Conservation (phyloP, 805 yeast genomes). For the Ogataea philodendri region DNA sequence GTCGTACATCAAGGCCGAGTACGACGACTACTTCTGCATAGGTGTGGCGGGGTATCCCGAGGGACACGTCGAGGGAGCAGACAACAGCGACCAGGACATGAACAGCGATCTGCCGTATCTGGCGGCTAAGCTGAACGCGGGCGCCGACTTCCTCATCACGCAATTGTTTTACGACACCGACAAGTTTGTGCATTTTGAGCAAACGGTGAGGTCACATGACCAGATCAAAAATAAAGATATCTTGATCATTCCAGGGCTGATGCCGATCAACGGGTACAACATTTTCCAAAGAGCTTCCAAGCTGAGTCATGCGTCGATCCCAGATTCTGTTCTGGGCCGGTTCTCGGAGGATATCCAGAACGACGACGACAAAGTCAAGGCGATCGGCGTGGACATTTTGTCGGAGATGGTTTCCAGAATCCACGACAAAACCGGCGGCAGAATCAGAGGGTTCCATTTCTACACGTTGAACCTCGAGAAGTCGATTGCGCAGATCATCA, state of each 20-base stretch:
- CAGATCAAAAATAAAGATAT: conserved; percentile 39
- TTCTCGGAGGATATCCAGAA: conserved; percentile 57
- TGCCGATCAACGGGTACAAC: conserved; percentile 86
- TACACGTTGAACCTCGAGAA: conserved; percentile 91
- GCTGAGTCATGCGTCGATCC: conserved; percentile 82
- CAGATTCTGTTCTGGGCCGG: conserved; percentile 47
- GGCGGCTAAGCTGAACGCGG: conserved; percentile 84
- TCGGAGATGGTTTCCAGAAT: conserved; percentile 61
- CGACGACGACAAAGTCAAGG: conserved; percentile 80
- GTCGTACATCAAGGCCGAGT: conserved; percentile 61
- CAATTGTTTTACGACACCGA: conserved; percentile 89
- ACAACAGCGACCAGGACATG: conserved; percentile 61
- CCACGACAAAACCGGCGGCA: conserved; percentile 48
- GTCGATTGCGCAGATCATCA: conserved; percentile 82
- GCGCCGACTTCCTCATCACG: conserved; percentile 91
- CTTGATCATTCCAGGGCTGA: conserved; percentile 79
- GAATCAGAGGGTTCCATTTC: conserved; percentile 84
- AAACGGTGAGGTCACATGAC: conserved; percentile 40
- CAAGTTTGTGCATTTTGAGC: conserved; percentile 67
- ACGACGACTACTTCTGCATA: conserved; percentile 83
- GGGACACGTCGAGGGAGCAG: conserved; percentile 91
- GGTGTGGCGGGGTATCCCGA: conserved; percentile 99
- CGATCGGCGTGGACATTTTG: conserved; percentile 75
- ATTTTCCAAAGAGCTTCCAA: conserved; percentile 87
- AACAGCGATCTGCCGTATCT: conserved; percentile 72